phyloP scores from a whole-genome alignment of 768 basidiomycete species.

The Pleurotus sapidus region DNA sequence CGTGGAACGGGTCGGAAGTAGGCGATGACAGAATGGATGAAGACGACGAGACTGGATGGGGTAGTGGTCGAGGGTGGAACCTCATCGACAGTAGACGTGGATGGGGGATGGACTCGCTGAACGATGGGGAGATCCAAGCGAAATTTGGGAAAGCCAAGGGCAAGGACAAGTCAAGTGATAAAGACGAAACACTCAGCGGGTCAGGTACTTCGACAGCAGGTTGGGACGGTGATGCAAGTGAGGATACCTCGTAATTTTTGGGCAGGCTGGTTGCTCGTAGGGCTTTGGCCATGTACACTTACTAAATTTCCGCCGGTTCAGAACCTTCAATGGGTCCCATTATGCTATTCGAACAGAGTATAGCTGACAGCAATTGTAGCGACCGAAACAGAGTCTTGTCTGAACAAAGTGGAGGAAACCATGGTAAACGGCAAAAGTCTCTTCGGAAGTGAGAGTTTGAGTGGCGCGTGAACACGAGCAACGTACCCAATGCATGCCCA shows the following conservation, averaged over 20 bases:
- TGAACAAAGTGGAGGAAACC: no score
- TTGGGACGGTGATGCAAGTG: constrained; percentile 46
- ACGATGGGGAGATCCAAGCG: constrained; percentile 7
- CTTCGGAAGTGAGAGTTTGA: no score
- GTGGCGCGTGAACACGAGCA: no score
- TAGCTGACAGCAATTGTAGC: not conserved
- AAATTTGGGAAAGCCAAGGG: constrained; percentile 3
- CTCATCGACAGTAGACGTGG: constrained; percentile 15
- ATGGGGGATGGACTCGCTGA: constrained; percentile 9
- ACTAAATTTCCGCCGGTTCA: no score
- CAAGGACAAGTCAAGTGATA: constrained; percentile 3
- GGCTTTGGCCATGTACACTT: not conserved
- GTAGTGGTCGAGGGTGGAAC: constrained; percentile 5
- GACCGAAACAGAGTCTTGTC: no score
- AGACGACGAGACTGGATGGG: constrained; percentile 16
- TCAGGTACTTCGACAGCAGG: constrained; percentile 33
- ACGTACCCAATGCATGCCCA: no score
- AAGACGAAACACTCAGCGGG: constrained; percentile 18
- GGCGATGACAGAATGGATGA: constrained; percentile 27
- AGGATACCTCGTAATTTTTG: constrained; percentile 28
- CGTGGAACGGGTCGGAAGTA: constrained; percentile 36
- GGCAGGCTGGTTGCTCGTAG: not conserved
- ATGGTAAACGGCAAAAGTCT: no score
- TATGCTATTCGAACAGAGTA: not conserved
- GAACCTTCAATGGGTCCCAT: not conserved